Evolutionary conservation across 108 stramenopile genomes (phyloP), one percentile per base, ranked within the genome.

Genomic region (Cyclotella atomus): DNA sequence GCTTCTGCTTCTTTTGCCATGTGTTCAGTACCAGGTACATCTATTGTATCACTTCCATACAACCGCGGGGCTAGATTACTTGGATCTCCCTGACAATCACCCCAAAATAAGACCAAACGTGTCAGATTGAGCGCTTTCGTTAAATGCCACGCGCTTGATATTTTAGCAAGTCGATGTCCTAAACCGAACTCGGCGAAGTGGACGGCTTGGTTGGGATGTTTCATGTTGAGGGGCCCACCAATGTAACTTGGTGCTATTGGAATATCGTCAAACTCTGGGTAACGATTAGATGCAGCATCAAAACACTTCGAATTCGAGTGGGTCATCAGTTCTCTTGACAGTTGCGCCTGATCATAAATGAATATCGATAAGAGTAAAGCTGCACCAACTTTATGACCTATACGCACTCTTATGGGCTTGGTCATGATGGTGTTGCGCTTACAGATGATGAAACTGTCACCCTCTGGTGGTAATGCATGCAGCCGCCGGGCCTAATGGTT

Each of bases 121-220:
- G 62, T 64, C 36, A 64, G 10, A 38, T 64, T 64, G 4, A 64
- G 41, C 2, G 62, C 34, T 43, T 64, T 64, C 2, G 62, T 28
- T 25, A 64, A 46, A 64, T 64, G 62, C 43, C 45, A 64, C 9
- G 62, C 62, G 27, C 62, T 64, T 9, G 62, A 64, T 43, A 64
- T 64, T 44, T 64, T 64, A 25, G 45, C 10, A 0, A 64, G 41
- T 8, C 62, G 36, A 64, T 64, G 62, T 20, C 62, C 62, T 0
- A 64, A 17, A 43, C 62, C 62, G 41, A 81, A 88, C 19, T 65
- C 57, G 12, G 69, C 78, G 20, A 75, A 45, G 66, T 81, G 80
- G 38, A 81, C 68, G 34, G 81, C n/a, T 38, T 41, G 59, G 17
- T 64, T 64, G 62, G 62, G 41, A 28, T 64, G 24, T 14, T 64